Conservation (phyloP, 1,139 yeast species). For the Groenewaldozyma sp. region DNA sequence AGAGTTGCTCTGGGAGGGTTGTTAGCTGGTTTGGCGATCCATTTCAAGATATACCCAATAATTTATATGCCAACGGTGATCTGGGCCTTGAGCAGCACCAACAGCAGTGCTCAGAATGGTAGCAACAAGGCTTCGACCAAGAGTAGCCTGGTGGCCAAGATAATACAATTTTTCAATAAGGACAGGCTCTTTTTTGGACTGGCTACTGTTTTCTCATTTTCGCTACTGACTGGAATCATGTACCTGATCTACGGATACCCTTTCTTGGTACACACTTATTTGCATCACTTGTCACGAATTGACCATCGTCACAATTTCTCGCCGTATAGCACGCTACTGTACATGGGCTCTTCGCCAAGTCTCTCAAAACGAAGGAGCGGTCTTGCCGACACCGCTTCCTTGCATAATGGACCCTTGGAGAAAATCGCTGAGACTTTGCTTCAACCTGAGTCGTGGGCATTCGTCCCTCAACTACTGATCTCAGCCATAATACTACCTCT, state of each 20-base stretch:
- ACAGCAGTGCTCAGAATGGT: no score
- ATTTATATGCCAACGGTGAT: conserved; percentile 61
- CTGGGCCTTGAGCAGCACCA: conserved; percentile 25
- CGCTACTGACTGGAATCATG: conserved; percentile 46
- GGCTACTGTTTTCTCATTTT: conserved; percentile 37
- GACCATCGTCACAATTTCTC: conserved; percentile 96
- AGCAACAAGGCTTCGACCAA: no score
- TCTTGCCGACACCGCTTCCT: neutral
- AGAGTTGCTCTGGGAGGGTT: conserved; percentile 47
- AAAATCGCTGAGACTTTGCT: conserved; percentile 1
- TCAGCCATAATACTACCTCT: conserved; percentile 56
- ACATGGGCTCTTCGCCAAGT: conserved; percentile 31
- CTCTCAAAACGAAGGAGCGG: neutral
- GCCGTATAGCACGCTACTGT: conserved; percentile 68
- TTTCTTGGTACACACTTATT: conserved; percentile 67
- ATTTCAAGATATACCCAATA: conserved; percentile 85
- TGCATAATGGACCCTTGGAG: neutral
- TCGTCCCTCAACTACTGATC: conserved; percentile 68
- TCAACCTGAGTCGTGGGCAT: conserved; percentile 39
- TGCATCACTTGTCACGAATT: conserved; percentile 71
- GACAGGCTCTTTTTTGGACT: conserved; percentile 40
- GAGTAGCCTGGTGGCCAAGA: conserved; percentile 9
- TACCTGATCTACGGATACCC: conserved; percentile 61
- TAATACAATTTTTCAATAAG: conserved; percentile 24
- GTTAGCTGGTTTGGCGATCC: conserved; percentile 66